Evolutionary conservation across 2,329 filamentous ascomycete species (phyloP).

Genomic region (Hansfordia pulvinata): DNA sequence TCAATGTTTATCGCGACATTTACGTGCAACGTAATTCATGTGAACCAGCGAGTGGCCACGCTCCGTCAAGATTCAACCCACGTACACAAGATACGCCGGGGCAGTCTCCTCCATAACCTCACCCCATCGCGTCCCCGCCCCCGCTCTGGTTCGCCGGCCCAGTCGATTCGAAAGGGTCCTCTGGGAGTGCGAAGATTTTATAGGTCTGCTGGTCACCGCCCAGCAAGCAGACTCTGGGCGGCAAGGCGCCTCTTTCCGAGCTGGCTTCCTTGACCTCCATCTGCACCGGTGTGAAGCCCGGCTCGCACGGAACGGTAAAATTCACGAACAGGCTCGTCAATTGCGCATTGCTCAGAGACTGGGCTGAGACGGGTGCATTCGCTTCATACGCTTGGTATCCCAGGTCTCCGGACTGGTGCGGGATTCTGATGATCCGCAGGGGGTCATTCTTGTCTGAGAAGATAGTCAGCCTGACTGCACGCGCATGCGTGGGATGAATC

Average conservation of each 20-base stretch:
- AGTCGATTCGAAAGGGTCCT: too few relatives aligned
- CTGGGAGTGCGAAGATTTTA: conserved; percentile 30
- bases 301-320: conserved; percentile 12
- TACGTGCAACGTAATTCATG: too few relatives aligned
- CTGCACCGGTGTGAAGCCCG: conserved; percentile 24
- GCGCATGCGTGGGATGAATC: too few relatives aligned
- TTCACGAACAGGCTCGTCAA: conserved; percentile 14
- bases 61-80: too few relatives aligned
- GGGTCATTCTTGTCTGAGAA: conserved; percentile 5
- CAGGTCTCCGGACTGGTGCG: conserved; percentile 21
- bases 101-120: too few relatives aligned
- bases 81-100: too few relatives aligned
- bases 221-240: conserved; percentile 35
- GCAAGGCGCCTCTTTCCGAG: conserved; percentile 28
- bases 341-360: conserved; percentile 16
- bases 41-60: too few relatives aligned
- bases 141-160: too few relatives aligned
- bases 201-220: conserved; percentile 31
- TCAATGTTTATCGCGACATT: too few relatives aligned
- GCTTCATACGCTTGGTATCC: conserved; percentile 20
- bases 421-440: conserved; percentile 19
- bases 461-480: background rate
- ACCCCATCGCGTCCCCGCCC: too few relatives aligned
- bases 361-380: conserved; percentile 6
- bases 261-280: conserved; percentile 37